Evolutionary conservation across 257 asterid genomes (phyloP), one percentile per base, ranked within the genome.

Genomic region (Scutellaria barbata): DNA sequence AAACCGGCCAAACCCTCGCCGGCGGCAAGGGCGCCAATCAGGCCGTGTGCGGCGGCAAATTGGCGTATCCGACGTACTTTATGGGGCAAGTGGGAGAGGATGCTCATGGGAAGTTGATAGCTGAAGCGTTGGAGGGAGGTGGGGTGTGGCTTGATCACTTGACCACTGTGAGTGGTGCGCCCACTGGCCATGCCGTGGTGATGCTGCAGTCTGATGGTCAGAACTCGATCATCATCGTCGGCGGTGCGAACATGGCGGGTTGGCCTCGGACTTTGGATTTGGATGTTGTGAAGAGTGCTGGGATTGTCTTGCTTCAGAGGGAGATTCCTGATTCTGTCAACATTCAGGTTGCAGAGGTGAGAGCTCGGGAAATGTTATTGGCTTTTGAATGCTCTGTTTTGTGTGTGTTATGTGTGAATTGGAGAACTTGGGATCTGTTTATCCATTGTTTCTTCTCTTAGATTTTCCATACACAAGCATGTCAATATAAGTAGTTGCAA

Each of bases 21-120:
- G 99, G 99, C 12, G 97, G 97, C 0, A 94, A 94, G 69, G 99
- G 99, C 58, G 97, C 99, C 0, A 94, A 94, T 60, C 99, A 94
- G 73, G 99, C 99, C 4, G 96, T 89, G 11, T 94, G 99, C 73
- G 96, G 92, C 33, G 90, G 89, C 2, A 88, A 77, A 35, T 76
- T 94, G 72, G 77, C 61, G 0, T 78, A 88, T 43, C 99, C 97
- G 47, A 91, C 99, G 64, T 91, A 81, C 66, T 94, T 94, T 61
- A 66, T 91, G 75, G 99, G 96, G 1, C 96, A 86, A 47, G 86
- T 91, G n/a, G 99, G 99, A 6, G 80, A 84, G 13, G 99, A 94
- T 77, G 96, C 99, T 18, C 86, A 91, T 63, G 97, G 99, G 82
- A 86, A 82, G 62, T 73, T 94, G 85, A 83, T 94, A 17, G 52